Evolutionary conservation across 179 eudicot genomes (phyloP), one percentile per base, ranked within the genome.

Genomic region (Camellia oleifera): DNA sequence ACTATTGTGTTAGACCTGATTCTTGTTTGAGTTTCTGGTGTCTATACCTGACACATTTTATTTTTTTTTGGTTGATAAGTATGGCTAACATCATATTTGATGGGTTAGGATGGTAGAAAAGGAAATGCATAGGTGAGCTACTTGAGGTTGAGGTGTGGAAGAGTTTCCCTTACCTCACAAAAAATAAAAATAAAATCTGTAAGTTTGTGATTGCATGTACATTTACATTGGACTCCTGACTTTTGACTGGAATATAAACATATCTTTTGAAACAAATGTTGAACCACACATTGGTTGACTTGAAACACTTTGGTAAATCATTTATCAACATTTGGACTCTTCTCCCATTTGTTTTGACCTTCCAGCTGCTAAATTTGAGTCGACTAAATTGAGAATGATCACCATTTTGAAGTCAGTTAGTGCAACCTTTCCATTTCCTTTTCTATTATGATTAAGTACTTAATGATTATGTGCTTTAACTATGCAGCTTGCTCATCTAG

Each of bases 401-500:
- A 14, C 14, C 52, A 3, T 1, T 18, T 70, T n/a, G 4, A 4
- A 72, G 48, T 52, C 76, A 69, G 32, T 23, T 1, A 8, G 58
- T 12, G 26, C 4, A 53, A 15, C 6, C 20, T 23, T 20, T 72
- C 4, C 42, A 5, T 5, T 53, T 53, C 14, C 14, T 13, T 7
- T 72, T 23, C 40, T 12, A 23, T 72, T 2, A 1, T 15, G 54
- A 48, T 48, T 48, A 20, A 17, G n/a, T 3, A 11, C 7, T 12
- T 76, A 63, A 84, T 79, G 15, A 61, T 67, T 57, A 9, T 69
- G 15, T 3, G 5, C 52, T 48, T 48, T 46, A 17, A 75, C 15
- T 23, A 2, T 87, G 87, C 89, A 96, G 99, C 97, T 96, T 83
- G 99, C 98, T 82, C 96, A 96, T 79, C 82, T 96, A 79, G 86